phyloP scores from a whole-genome alignment of 2,329 filamentous ascomycete species.

The Cladophialophora bantiana region DNA sequence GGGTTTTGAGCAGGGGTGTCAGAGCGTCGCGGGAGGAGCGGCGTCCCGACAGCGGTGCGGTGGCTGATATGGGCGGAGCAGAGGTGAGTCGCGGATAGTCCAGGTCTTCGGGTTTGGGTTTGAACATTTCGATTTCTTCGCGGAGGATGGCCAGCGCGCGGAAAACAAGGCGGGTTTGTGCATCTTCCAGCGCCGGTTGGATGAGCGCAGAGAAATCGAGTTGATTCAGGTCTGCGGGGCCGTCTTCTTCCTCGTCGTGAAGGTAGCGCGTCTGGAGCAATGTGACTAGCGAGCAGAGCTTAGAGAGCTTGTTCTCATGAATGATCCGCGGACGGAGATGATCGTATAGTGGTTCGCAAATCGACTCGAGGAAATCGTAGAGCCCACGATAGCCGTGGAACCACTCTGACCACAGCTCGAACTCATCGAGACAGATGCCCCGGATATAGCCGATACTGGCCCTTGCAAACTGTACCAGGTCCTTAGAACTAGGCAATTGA shows the following conservation, averaged over 20 bases:
- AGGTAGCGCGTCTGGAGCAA: slow-evolving; percentile 71
- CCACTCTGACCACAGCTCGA: slow-evolving; percentile 71
- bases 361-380: slow-evolving; percentile 70
- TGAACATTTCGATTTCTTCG: slow-evolving; percentile 71
- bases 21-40: slow-evolving; percentile 45
- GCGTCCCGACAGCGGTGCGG: slow-evolving; percentile 43
- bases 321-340: slow-evolving; percentile 70
- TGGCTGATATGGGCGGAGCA: slow-evolving; percentile 44
- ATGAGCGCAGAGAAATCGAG: slow-evolving; percentile 69
- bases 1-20: slow-evolving; percentile 42
- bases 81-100: slow-evolving; percentile 65
- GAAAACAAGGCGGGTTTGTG: slow-evolving; percentile 71
- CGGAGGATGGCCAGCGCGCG: slow-evolving; percentile 68
- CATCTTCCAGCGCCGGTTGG: slow-evolving; percentile 70
- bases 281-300: slow-evolving; percentile 71
- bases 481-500: slow-evolving; percentile 66
- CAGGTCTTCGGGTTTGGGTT: slow-evolving; percentile 69
- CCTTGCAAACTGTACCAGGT: slow-evolving; percentile 70
- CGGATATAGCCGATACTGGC: slow-evolving; percentile 70
- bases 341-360: slow-evolving; percentile 73
- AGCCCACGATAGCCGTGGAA: slow-evolving; percentile 68
- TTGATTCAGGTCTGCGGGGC: slow-evolving; percentile 58
- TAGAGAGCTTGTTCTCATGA: slow-evolving; percentile 70
- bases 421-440: slow-evolving; percentile 71
- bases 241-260: slow-evolving; percentile 63